Conservation (phyloP, 768 basidiomycete genomes). For the Tricholoma sp. region DNA sequence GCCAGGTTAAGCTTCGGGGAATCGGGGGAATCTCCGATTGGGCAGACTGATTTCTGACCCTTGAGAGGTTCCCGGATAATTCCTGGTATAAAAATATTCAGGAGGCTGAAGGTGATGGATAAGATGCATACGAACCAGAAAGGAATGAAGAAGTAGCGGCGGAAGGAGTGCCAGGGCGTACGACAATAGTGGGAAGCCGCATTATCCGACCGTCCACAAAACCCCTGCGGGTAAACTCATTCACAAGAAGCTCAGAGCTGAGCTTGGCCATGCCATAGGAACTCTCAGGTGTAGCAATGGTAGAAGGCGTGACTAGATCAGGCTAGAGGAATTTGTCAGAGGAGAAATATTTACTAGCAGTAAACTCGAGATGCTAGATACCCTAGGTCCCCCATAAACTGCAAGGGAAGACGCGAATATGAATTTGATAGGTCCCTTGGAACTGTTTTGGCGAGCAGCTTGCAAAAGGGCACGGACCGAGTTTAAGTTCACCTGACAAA, state of each 20-base stretch:
- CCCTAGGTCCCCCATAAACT: slow-evolving; percentile 53
- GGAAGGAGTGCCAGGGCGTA: slow-evolving; percentile 50
- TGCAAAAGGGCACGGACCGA: slow-evolving; percentile 44
- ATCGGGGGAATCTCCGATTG: slow-evolving; percentile 41
- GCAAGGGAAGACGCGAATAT: slow-evolving; percentile 57
- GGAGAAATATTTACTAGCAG: neutral
- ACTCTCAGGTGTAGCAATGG: slow-evolving; percentile 49
- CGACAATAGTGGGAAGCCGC: slow-evolving; percentile 55
- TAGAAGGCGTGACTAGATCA: slow-evolving; percentile 39
- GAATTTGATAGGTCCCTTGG: slow-evolving; percentile 36
- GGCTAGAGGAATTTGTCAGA: slow-evolving; percentile 25
- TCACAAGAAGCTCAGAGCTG: slow-evolving; percentile 49
- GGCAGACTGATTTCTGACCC: slow-evolving; percentile 43
- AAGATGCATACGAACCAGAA: slow-evolving; percentile 32
- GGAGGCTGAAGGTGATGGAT: neutral
- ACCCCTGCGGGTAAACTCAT: slow-evolving; percentile 55
- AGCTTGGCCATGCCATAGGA: slow-evolving; percentile 57
- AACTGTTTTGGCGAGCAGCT: slow-evolving; percentile 25
- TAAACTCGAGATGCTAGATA: slow-evolving; percentile 11
- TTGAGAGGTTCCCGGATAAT: slow-evolving; percentile 57
- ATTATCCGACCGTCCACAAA: slow-evolving; percentile 56
- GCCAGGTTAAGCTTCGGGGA: slow-evolving; percentile 42
- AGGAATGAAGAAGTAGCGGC: slow-evolving; percentile 54
- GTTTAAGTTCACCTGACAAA: slow-evolving; percentile 49
- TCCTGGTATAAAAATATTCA: slow-evolving; percentile 17